phyloP scores from a whole-genome alignment of 1,139 yeast genomes.

The Saccharomyces pastorianus region DNA sequence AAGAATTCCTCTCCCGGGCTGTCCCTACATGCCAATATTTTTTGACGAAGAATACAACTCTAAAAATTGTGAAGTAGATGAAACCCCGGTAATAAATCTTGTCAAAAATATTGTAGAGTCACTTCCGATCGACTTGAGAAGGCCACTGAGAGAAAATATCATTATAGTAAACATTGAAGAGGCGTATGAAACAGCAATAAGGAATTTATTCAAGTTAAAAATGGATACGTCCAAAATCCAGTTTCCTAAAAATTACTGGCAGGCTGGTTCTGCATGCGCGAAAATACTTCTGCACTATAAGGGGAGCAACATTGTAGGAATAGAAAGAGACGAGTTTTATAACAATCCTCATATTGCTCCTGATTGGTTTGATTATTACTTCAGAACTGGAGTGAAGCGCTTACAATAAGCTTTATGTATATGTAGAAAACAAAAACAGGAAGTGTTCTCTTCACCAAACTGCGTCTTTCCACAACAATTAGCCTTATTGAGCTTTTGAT shows the following conservation, averaged over 20 bases:
- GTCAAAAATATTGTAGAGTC: not conserved
- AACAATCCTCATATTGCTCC: not conserved
- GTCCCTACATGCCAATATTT: not conserved
- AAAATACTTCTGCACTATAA: not conserved
- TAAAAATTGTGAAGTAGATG: not conserved
- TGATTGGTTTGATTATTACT: slow-evolving; percentile 5
- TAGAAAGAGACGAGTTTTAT: not conserved
- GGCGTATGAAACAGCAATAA: not conserved
- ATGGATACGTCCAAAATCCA: not conserved
- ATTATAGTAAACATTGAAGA: not conserved
- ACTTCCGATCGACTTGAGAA: slow-evolving; percentile 2
- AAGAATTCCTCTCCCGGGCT: not conserved
- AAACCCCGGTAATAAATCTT: not conserved
- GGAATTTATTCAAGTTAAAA: not conserved
- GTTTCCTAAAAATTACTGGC: slow-evolving; percentile 1
- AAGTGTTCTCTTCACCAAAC: too few species aligned
- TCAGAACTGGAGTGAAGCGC: not conserved
- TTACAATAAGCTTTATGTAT: not conserved
- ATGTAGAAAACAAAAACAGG: too few species aligned
- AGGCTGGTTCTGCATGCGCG: slow-evolving; percentile 3
- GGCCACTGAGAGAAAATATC: not conserved
- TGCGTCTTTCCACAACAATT: too few species aligned
- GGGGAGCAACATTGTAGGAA: not conserved
- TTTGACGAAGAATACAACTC: not conserved
- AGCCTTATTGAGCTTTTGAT: too few species aligned